Base-by-base conservation (phyloP, 164 flowering plant genomes). In the Aristolochia californica region DNA sequence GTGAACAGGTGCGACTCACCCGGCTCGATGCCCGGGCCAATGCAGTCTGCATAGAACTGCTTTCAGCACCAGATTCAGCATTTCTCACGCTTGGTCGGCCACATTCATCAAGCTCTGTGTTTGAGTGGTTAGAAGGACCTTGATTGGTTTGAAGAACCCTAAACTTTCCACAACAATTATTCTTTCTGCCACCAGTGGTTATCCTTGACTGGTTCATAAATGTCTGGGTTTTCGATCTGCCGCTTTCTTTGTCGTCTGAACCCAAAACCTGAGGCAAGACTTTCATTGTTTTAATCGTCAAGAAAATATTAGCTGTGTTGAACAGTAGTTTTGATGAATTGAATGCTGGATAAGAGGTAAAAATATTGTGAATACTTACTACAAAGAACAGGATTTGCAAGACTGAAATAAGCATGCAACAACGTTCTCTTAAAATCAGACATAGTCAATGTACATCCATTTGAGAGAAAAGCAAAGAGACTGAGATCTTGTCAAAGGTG, bases 1-100 rank as follows among this genome's bases (percentile, higher is more conserved):
- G 83, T 61, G 95, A 80, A 50, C 79, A 77, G 38, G 80, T 75
- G 13, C 86, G 80, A 57, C 73, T 61, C 24, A 84, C 61, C 59
- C 66, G 69, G 59, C 65, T 79, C 62, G 70, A 53, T 25, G 83
- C 66, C 25, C 63, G 77, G 50, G 68, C 52, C 1, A 82, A 65
- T 40, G 67, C 60, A 59, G 63, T 72, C 49, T 53, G 73, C 20
- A 66, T 68, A 57, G 89, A 79, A 69, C 79, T 73, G 61, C 75
- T 77, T 67, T 69, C 75, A 30, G 66, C 66, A 66, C 72, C 66
- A 18, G 80, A 62, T 23, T 65, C 54, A 57, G 55, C 53, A 57
- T 25, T 47, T 38, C 65, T 5, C 3, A 71, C 56, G 52, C 65
- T 67, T 30, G 72, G 68, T 66, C 76, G 74, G 69, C 56, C 63